Evolutionary conservation across 1,284 basidiomycete genomes (phyloP).

Genomic region (Trametes versicolor): DNA sequence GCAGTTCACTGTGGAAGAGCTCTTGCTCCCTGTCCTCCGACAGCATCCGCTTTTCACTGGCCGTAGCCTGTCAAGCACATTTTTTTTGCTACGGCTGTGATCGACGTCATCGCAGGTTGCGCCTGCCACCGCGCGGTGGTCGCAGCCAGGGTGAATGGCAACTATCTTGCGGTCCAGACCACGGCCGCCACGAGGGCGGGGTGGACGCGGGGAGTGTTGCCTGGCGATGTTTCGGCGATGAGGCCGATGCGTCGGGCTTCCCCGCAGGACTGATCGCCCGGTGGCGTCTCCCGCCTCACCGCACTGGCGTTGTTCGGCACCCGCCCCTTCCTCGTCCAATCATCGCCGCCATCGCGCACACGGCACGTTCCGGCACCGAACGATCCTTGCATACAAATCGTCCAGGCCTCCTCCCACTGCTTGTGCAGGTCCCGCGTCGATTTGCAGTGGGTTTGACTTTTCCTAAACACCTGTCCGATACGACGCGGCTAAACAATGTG

Average conservation of each 20-base stretch:
- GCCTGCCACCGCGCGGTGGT: background rate
- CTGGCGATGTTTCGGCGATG: background rate
- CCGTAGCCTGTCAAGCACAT: background rate
- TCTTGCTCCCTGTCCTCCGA: background rate
- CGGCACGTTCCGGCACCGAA: conserved; percentile 5
- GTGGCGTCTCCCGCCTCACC: conserved; percentile 12
- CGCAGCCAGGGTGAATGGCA: background rate
- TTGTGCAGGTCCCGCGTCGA: no score
- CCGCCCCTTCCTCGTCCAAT: conserved; percentile 18
- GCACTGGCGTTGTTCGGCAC: conserved; percentile 3
- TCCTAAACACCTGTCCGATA: no score
- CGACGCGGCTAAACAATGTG: no score
- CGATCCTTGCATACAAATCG: background rate
- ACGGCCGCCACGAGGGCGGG: background rate
- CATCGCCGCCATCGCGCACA: background rate
- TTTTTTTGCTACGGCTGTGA: background rate
- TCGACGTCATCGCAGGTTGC: background rate
- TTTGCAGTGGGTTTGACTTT: no score
- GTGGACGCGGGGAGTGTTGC: background rate
- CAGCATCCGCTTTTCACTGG: background rate
- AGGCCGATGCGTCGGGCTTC: background rate
- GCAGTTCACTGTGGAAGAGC: background rate
- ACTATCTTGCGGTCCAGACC: background rate
- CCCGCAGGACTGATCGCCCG: conserved; percentile 1
- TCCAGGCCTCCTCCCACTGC: background rate